A percentile compares a stretch with the other conserved stretches of the same genome.
Evolutionary conservation across 768 basidiomycete species (phyloP).

Genomic region (Neoboletus brunneissimus): DNA sequence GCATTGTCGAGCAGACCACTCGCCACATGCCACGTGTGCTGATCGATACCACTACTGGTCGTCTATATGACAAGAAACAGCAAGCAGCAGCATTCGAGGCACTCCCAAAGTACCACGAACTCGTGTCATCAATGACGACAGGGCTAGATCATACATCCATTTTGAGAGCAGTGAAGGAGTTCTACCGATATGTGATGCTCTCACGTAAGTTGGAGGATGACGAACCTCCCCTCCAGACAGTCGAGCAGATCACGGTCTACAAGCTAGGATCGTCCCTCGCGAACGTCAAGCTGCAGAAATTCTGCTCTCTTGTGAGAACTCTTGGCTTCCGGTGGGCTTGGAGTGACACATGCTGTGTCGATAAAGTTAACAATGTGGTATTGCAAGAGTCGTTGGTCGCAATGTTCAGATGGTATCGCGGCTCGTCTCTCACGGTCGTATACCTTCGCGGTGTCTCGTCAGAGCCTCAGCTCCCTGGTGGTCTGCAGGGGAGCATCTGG

Average conservation of each 20-base stretch:
- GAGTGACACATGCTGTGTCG: constrained; percentile 9
- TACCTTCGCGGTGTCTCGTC: constrained; percentile 1
- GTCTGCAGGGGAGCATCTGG: neutral
- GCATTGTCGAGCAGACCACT: neutral
- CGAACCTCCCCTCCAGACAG: neutral
- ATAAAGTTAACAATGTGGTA: neutral
- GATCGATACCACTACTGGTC: neutral
- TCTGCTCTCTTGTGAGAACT: neutral
- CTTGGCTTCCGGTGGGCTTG: constrained; percentile 6
- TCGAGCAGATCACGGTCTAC: neutral
- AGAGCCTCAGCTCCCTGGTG: neutral
- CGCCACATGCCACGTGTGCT: neutral
- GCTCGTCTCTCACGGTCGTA: constrained; percentile 1
- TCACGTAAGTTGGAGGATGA: neutral
- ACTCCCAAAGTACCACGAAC: neutral
- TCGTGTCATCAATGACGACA: neutral
- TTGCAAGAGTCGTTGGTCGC: constrained; percentile 5
- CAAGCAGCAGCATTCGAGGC: neutral
- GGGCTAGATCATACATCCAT: neutral
- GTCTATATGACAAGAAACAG: neutral
- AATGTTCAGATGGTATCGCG: constrained; percentile 12
- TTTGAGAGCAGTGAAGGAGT: neutral
- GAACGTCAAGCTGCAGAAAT: neutral
- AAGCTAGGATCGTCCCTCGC: neutral
- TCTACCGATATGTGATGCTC: neutral